Conservation (phyloP, 768 basidiomycete species). For the Panaeolus cyanescens region DNA sequence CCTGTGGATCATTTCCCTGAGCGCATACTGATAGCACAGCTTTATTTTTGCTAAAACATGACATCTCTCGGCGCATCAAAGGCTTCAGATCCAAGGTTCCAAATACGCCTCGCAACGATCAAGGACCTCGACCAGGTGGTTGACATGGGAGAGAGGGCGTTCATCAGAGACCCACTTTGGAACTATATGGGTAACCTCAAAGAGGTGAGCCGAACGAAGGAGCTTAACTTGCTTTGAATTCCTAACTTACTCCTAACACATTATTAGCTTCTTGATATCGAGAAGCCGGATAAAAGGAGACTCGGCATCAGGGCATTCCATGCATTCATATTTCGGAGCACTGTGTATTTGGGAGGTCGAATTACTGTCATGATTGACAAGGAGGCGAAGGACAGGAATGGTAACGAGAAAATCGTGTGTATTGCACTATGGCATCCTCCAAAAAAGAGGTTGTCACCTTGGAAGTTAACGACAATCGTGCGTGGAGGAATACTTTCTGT, state of each 20-base stretch:
- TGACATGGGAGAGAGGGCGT: conserved; percentile 21
- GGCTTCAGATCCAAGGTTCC: not conserved
- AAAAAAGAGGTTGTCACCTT: conserved; percentile 20
- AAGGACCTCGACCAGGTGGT: conserved; percentile 25
- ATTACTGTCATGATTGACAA: conserved; percentile 26
- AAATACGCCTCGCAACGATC: conserved; percentile 14
- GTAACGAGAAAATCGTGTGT: conserved; percentile 20
- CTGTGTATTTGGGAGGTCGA: conserved; percentile 22
- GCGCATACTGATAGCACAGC: no score
- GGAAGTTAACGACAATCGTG: conserved; percentile 20
- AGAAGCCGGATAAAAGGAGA: conserved; percentile 13
- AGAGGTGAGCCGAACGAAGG: conserved; percentile 16
- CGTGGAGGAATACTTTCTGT: conserved; percentile 18
- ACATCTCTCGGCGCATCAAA: not conserved
- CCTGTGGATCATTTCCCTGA: no score
- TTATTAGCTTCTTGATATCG: conserved; percentile 18
- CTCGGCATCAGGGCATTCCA: conserved; percentile 15
- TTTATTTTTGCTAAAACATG: no score
- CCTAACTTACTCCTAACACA: not conserved
- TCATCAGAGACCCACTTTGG: conserved; percentile 27
- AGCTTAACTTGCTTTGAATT: no score
- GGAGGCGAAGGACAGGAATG: not conserved
- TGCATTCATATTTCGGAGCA: conserved; percentile 19
- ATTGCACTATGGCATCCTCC: conserved; percentile 29
- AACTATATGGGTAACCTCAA: conserved; percentile 27